Percentiles rank a stretch among this genome's conserved stretches.
phyloP scores from a whole-genome alignment of 108 stramenopile genomes.

The Nitzschia palea region DNA sequence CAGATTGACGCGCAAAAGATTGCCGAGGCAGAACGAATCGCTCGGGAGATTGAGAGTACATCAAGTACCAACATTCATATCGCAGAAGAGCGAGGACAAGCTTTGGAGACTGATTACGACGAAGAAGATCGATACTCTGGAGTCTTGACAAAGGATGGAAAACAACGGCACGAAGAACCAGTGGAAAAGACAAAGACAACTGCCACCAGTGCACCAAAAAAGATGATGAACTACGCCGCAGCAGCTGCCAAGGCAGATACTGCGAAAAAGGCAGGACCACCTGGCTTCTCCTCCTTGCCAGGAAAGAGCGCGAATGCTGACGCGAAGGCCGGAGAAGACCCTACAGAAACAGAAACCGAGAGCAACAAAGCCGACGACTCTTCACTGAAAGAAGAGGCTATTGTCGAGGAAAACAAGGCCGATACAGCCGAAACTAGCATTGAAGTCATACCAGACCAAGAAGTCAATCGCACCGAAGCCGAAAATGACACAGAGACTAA shows the following conservation, averaged over 20 bases:
- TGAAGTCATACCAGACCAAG: slow-evolving; percentile 8
- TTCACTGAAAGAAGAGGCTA: slow-evolving; percentile 4
- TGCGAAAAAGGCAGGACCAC: slow-evolving; percentile 29
- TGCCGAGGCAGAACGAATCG: slow-evolving; percentile 83
- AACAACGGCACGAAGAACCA: slow-evolving; percentile 42
- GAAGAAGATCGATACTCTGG: slow-evolving; percentile 89
- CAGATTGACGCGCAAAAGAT: slow-evolving; percentile 59
- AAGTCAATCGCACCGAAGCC: slow-evolving; percentile 3
- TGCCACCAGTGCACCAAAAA: slow-evolving; percentile 36
- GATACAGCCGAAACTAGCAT: background rate
- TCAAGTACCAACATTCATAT: slow-evolving; percentile 85
- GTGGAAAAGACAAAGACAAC: slow-evolving; percentile 4
- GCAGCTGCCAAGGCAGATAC: slow-evolving; percentile 46
- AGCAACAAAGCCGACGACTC: background rate
- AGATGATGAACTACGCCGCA: slow-evolving; percentile 37
- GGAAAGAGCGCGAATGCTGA: background rate
- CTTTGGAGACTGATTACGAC: slow-evolving; percentile 72
- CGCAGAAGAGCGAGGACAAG: slow-evolving; percentile 90
- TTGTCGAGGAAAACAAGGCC: background rate
- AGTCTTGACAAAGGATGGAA: slow-evolving; percentile 67
- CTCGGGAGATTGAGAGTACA: slow-evolving; percentile 85
- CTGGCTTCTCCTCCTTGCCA: slow-evolving; percentile 10
- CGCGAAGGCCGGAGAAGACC: no score
- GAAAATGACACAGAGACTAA: slow-evolving; percentile 11
- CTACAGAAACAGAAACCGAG: background rate